A percentile compares a stretch with the other conserved stretches of the same genome.
Evolutionary conservation across 2,329 filamentous ascomycete species (phyloP).

Genomic region (Diaporthe capsici): DNA sequence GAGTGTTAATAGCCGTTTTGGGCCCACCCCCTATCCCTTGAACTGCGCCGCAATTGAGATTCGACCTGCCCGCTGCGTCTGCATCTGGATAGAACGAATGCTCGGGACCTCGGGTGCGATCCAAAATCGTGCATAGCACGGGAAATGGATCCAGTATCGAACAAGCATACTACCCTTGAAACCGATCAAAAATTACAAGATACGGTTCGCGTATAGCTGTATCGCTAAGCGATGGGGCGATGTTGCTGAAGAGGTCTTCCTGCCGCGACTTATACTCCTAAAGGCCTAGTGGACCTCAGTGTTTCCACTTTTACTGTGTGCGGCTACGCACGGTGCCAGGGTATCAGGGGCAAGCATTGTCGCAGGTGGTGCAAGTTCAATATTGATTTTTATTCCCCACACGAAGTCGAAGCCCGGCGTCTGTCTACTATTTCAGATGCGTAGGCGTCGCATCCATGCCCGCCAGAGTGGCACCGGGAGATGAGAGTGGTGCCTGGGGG

Average conservation of each 20-base stretch:
- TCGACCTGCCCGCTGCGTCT: conserved; percentile 26
- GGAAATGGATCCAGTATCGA: conserved; percentile 13
- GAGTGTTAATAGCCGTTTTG: conserved; percentile 33
- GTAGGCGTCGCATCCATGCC: conserved; percentile 11
- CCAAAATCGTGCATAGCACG: conserved; percentile 25
- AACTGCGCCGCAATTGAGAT: conserved; percentile 31
- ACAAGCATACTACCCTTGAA: conserved; percentile 30
- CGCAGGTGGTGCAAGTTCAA: conserved; percentile 20
- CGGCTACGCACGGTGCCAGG: conserved; percentile 15
- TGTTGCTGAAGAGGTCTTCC: conserved; percentile 3
- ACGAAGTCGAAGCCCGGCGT: conserved; percentile 13
- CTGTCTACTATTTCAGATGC: conserved; percentile 22
- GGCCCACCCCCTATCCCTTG: conserved; percentile 22
- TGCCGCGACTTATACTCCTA: not conserved
- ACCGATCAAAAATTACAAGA: conserved; percentile 31
- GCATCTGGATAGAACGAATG: conserved; percentile 5
- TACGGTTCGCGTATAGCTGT: conserved; percentile 5
- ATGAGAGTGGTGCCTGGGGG: conserved; percentile 11
- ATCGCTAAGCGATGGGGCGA: conserved; percentile 26
- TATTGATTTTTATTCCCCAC: conserved; percentile 7
- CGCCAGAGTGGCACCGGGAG: not conserved
- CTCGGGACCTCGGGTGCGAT: not conserved
- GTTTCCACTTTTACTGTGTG: conserved; percentile 11
- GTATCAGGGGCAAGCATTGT: conserved; percentile 12
- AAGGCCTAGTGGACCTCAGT: not conserved